Conservation (phyloP, 2,329 filamentous ascomycete genomes). For the Fusarium sp. region DNA sequence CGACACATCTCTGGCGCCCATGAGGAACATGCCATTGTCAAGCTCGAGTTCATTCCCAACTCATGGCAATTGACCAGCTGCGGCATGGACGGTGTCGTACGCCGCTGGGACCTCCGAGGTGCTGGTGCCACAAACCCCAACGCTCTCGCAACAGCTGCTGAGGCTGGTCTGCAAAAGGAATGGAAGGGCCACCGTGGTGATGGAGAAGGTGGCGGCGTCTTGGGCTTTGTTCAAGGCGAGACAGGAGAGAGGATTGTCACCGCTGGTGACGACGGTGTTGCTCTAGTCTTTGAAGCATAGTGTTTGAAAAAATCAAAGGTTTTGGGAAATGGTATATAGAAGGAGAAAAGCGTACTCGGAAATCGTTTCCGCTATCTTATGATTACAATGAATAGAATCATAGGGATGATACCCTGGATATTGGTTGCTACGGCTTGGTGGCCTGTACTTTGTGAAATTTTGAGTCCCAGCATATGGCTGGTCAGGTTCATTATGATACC, state of each 20-base stretch:
- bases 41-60: conserved; percentile 83
- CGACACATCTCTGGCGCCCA: conserved; percentile 84
- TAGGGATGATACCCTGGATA: conserved; percentile 36
- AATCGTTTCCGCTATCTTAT: conserved; percentile 34
- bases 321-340: conserved; percentile 20
- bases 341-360: conserved; percentile 24
- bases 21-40: conserved; percentile 89
- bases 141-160: conserved; percentile 53
- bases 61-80: conserved; percentile 82
- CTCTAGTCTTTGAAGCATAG: conserved; percentile 72
- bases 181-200: conserved; percentile 91
- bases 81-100: conserved; percentile 91
- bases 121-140: conserved; percentile 46
- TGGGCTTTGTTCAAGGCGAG: conserved; percentile 88
- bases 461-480: background rate
- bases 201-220: conserved; percentile 86
- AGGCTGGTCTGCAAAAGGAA: conserved; percentile 77
- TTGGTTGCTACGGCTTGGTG: background rate
- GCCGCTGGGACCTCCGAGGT: conserved; percentile 85
- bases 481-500: background rate
- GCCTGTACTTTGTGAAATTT: background rate
- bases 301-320: conserved; percentile 4
- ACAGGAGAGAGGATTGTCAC: conserved; percentile 81
- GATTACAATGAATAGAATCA: conserved; percentile 41
- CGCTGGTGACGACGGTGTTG: conserved; percentile 85